Conservation (phyloP, 768 basidiomycete species). For the Russula abietina region DNA sequence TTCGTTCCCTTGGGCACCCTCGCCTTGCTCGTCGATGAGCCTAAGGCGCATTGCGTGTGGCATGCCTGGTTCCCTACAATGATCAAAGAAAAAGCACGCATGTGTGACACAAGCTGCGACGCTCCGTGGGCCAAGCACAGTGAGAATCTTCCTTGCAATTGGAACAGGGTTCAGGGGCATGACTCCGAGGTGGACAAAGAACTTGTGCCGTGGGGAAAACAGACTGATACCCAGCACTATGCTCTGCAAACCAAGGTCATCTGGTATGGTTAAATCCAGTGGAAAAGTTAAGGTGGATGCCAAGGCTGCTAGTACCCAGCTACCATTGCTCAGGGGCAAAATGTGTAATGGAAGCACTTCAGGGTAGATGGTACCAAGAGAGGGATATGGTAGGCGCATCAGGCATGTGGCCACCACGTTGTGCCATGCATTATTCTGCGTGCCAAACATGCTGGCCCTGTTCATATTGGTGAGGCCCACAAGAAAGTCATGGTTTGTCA, state of each 20-base stretch:
- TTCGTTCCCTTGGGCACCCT: slow-evolving; percentile 3
- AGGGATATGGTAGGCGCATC: neutral
- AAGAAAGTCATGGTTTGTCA: slow-evolving; percentile 17
- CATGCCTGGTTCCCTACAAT: slow-evolving; percentile 5
- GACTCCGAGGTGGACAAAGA: slow-evolving; percentile 17
- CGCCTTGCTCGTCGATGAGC: slow-evolving; percentile 10
- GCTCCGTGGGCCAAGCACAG: neutral
- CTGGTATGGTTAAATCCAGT: slow-evolving; percentile 12
- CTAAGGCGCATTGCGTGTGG: slow-evolving; percentile 9
- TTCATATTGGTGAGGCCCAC: slow-evolving; percentile 11
- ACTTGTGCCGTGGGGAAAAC: slow-evolving; percentile 11
- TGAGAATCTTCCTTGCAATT: slow-evolving; percentile 19
- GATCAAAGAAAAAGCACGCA: slow-evolving; percentile 23
- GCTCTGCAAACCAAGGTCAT: slow-evolving; percentile 19
- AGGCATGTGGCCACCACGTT: neutral
- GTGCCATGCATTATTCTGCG: slow-evolving; percentile 14
- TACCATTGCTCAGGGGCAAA: slow-evolving; percentile 15
- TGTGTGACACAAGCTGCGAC: slow-evolving; percentile 6
- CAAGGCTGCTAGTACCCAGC: neutral
- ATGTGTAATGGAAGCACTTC: slow-evolving; percentile 11
- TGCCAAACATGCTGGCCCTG: neutral
- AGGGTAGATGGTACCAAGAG: neutral
- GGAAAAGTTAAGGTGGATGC: slow-evolving; percentile 10
- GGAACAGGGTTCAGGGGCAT: slow-evolving; percentile 1
- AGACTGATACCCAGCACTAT: slow-evolving; percentile 5